These are phyloP conservation scores for Fonsecaea pedrosoi DNA, from an alignment of 2,329 filamentous ascomycete genomes.

Conservation along the genomic window DNA sequence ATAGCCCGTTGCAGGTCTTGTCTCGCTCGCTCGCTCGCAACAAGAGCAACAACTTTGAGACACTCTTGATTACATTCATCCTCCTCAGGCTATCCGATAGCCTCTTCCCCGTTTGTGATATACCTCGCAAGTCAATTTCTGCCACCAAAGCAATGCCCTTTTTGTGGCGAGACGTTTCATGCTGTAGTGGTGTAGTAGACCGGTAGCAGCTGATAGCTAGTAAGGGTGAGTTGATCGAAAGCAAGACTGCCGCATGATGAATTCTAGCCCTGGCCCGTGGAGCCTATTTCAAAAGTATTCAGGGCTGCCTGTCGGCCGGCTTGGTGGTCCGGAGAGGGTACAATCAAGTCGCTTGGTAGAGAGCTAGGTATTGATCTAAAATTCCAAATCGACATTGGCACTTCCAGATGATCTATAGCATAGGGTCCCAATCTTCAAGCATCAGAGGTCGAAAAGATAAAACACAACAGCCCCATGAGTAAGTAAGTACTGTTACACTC, in stretches of 20 bases:
- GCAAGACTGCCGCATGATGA: background rate
- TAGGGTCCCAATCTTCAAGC: no score
- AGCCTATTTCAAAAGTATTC: background rate
- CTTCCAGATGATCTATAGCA: background rate
- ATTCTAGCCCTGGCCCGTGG: background rate
- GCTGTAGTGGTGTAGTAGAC: no score
- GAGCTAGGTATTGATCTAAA: background rate
- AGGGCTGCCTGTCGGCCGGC: no score
- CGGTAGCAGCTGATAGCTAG: no score
- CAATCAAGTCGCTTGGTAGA: background rate
- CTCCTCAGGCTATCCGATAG: conserved; percentile 57
- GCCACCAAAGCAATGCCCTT: no score
- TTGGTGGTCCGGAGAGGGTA: background rate
- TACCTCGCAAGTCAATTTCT: no score
- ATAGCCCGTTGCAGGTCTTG: conserved; percentile 47
- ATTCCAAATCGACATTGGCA: background rate
- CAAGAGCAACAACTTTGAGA: conserved; percentile 64
- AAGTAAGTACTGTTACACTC: no score
- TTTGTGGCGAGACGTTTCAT: no score
- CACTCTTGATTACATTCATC: conserved; percentile 65
- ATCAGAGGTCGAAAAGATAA: no score
- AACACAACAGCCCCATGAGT: no score
- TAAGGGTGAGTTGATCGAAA: no score
- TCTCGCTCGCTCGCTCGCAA: conserved; percentile 59
- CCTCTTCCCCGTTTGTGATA: no score